Base-by-base conservation (phyloP, 768 basidiomycete species). In the Boletus huronensis region DNA sequence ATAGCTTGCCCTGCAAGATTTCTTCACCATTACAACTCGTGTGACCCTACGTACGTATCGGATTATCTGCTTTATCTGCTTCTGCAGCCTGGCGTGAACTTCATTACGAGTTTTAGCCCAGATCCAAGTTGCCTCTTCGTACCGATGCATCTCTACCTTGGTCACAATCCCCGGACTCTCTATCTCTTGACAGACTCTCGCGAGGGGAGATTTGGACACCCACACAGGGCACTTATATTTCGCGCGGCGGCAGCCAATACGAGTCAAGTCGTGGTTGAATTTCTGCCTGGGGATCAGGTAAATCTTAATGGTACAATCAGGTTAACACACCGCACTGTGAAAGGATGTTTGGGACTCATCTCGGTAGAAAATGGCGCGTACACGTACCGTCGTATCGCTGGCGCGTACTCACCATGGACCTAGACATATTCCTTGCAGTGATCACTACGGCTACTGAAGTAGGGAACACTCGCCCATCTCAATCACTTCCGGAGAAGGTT, bases 381-480 rank as follows among this genome's bases (percentile, higher is more conserved):
- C 28, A 42, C 25, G 6, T 25, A 52, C 49, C 48, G n/a, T 48
- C 45, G 14, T 41, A 52, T 47, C 28, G 13, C 41, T 28, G 13
- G 32, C 26, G 8, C 29, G 28, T 48, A 53, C 57, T 65, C 38
- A 62, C 36, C 16, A 17, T 49, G 5, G 7, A 32, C 36, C 34
- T 39, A 92, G 93, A 94, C 61, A 80, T 92, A 49, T 98, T 97
- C 73, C 80, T 97, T 26, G 87, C 90, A 17, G 77, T 95, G 39
- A 79, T 96, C 50, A 85, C 86, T 6, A 81, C 85, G 40, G 83
- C 90, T 4, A 85, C 82, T 17, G 87, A 89, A 64, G 73, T 93
- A 38, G 91, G 88, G 42, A 83, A 85, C 65, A 82, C 84, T 42
- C 76, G 84, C 56, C 80, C 85, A 57, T 80, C 84, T 41, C 75